Percentiles rank a stretch among this genome's conserved stretches.
Conservation (phyloP, 2,329 filamentous ascomycete genomes). For the Orbilia brochopaga region DNA sequence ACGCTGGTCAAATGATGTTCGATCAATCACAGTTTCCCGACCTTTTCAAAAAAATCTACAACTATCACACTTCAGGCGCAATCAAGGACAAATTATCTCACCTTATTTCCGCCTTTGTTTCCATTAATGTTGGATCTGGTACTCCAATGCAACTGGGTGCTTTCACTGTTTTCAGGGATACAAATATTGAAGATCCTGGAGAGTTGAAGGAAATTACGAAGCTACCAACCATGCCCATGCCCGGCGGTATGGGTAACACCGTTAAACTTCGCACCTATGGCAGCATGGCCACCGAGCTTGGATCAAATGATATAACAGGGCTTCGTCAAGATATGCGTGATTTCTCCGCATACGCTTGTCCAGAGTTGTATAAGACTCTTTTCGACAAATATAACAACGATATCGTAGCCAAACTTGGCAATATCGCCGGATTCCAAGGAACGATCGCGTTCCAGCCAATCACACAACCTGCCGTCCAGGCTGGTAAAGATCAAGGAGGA, state of each 20-base stretch:
- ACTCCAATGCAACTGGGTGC: slow-evolving; percentile 38
- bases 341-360: slow-evolving; percentile 30
- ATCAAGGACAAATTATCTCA: slow-evolving; percentile 12
- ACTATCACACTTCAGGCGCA: slow-evolving; percentile 32
- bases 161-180: slow-evolving; percentile 42
- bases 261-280: slow-evolving; percentile 26
- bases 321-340: slow-evolving; percentile 41
- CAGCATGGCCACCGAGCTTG: slow-evolving; percentile 20
- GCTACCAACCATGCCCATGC: too few relatives aligned
- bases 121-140: slow-evolving; percentile 12
- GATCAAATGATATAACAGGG: slow-evolving; percentile 18
- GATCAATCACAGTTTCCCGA: slow-evolving; percentile 24
- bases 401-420: slow-evolving; percentile 15
- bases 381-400: slow-evolving; percentile 11
- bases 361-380: slow-evolving; percentile 18
- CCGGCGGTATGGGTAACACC: too few relatives aligned
- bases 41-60: slow-evolving; percentile 18
- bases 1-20: slow-evolving; percentile 43
- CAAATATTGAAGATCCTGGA: slow-evolving; percentile 9
- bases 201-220: slow-evolving; percentile 14
- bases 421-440: slow-evolving; percentile 46
- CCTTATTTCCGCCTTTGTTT: slow-evolving; percentile 45
- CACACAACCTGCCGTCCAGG: slow-evolving; percentile 54
- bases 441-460: slow-evolving; percentile 57
- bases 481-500: slow-evolving; percentile 54